Base-by-base conservation (phyloP, 2,329 filamentous ascomycete species). In the Pezizomycotina sp. region DNA sequence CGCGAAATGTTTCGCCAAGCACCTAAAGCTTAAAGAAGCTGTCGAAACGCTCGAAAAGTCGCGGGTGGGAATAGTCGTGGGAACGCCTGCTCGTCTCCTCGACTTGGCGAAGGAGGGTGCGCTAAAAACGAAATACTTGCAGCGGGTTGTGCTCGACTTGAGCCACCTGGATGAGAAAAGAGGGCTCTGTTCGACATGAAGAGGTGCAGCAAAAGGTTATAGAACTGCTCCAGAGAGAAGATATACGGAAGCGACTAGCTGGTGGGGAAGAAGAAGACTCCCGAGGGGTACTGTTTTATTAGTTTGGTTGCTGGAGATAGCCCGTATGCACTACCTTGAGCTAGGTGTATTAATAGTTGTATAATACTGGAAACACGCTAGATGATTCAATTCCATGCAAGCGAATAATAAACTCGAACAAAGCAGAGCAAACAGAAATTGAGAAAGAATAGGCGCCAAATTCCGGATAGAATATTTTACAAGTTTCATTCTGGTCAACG, bases 131-230 rank as follows among this genome's bases (percentile, higher is more conserved):
- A 66, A 71, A 21, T 68, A 76, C 41, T 57, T 95, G 35, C 71
- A 82, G 59, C 69, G 80, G 28, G 69, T 98, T 21, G 71, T 95
- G 6, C 68, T 95, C 20, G 89, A 98, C 58, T 82, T 80, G 9
- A 92, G 83, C 5, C 77, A 92, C 54, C 79, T 93, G 47, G 86
- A 98, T 58, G 72, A 79, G 58, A 98, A 98, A 92, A 92, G 64
- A 68, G 84, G 29, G 82, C 83, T 0, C 71, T 98, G 46, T 71
- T 92, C 56, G 89, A 95, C 53, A 93, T 95, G 81, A 82, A 79
- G 89, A 98, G 43, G 81, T 81, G 0, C 76, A 84, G 61, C 65
- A 83, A 52, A 80, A 82, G 5, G 65, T 95, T 30, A 69, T 81
- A 28, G 68, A 71, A 43, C 71, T 92, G 54, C 61, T 98, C 32